Base-by-base conservation (phyloP, 1,284 basidiomycete genomes). In the Trichosporon coremiiforme region DNA sequence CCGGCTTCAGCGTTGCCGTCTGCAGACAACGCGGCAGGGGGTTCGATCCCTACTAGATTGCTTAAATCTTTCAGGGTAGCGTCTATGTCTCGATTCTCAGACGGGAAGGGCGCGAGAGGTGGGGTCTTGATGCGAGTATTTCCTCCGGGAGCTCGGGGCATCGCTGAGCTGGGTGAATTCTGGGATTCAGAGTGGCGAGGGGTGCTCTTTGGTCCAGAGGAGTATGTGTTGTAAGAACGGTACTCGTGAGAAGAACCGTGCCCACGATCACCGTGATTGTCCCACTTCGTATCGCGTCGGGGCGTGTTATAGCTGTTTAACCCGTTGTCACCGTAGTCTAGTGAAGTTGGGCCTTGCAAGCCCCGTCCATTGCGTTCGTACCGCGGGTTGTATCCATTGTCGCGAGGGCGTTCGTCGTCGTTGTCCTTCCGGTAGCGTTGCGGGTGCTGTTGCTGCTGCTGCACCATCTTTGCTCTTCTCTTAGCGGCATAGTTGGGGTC, bases 401-500 rank as follows among this genome's bases (percentile, higher is more conserved):
- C 57, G 57, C 57, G 57, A 3, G 8, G 8, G 35, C n/a, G 36
- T 10, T 62, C 25, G 10, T 68, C 29, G 25, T 29, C 6, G 20
- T 45, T 9, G 20, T 62, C 4, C 3, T 62, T 60, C n/a, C 35
- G 7, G 25, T 31, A 10, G 6, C 55, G 38, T 12, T 53, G 47
- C 20, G 4, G 47, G 9, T 53, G 8, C 6, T 15, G 25, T 15
- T 60, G 50, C 69, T 57, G 29, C 15, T 45, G n/a, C n/a, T n/a
- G 29, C 63, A 62, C 22, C 33, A 64, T 6, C 25, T 62, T 36
- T 12, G 50, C 57, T 15, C 69, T 64, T 20, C 53, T 65, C 65
- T 71, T 68, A 2, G 64, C 41, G 7, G 57, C 64, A 50, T 66
- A 74, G 47, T 71, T 53, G 31, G 74, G 74, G 67, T 75, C 73